Evolutionary conservation across 2,329 filamentous ascomycete species (phyloP), one percentile per base, ranked within the genome.

Genomic region (Cladosporium sp.): DNA sequence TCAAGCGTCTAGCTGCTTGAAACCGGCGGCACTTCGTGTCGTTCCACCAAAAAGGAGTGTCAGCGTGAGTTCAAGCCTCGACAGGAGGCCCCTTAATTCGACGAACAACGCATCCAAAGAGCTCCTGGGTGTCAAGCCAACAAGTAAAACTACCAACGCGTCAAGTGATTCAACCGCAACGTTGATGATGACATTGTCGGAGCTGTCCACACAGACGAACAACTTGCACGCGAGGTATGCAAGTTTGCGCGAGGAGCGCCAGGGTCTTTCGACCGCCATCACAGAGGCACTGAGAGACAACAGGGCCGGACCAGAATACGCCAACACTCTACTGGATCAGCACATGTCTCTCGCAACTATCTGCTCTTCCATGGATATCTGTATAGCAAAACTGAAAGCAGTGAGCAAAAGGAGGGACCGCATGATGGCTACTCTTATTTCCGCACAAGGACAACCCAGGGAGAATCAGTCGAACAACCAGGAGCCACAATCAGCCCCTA

Each of bases 301-400:
- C 27, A 55, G 55, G 36, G 40, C 55, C 6, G 57, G 55, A 6
- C 55, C 62, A 6, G 59, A 63, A 19, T 57, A 60, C 41, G 49
- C 50, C n/a, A 60, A 60, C 42, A 52, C 49, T 6, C 49, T 66
- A 33, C 50, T 66, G 11, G 57, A 63, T 38, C 61, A 64, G 50
- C 63, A 66, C 27, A 48, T 66, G 27, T 58, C 57, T 15, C 55
- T 66, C 9, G 52, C 59, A 5, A 58, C 62, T 4, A 53, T 63
- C 38, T 61, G 57, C 48, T 62, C 60, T 32, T 64, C 62, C 1
- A 65, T 66, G 60, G 62, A 66, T 40, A 63, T 66, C 22, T 64
- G 62, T 52, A 58, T 63, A 36, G 62, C 63, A 6, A 63, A 64
- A 40, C 48, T 66, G 27, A 65, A 64, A 41, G 60, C 59, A 5